Percentiles rank a stretch among this genome's conserved stretches.
These are phyloP conservation scores for Podosphaera fusca DNA, from an alignment of 2,329 filamentous ascomycete species.

Conservation along the genomic window DNA sequence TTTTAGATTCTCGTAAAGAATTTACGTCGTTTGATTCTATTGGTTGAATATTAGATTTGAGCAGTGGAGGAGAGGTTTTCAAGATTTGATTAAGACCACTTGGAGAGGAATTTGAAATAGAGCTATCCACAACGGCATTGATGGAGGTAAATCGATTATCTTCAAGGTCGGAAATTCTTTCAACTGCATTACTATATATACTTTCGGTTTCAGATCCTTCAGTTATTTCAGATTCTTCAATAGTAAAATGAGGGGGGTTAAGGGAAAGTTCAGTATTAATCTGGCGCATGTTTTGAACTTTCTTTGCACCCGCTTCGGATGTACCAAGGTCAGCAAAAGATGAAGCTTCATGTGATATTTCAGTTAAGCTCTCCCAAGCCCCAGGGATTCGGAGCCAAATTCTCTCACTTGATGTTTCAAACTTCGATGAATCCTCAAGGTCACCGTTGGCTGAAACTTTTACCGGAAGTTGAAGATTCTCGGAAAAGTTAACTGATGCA, in stretches of 20 bases:
- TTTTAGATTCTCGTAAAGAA: no score
- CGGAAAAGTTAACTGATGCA: neutral
- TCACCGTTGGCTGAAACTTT: no score
- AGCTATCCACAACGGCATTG: slow-evolving; percentile 45
- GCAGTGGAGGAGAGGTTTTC: no score
- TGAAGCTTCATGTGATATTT: slow-evolving; percentile 23
- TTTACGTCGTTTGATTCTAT: no score
- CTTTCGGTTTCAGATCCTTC: slow-evolving; percentile 28
- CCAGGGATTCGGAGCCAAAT: slow-evolving; percentile 25
- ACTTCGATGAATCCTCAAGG: no score
- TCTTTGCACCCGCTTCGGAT: slow-evolving; percentile 6
- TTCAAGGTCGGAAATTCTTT: slow-evolving; percentile 43
- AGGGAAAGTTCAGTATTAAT: slow-evolving; percentile 5
- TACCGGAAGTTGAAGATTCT: neutral
- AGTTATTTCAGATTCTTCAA: slow-evolving; percentile 11
- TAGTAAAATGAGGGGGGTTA: slow-evolving; percentile 17
- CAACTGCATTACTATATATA: slow-evolving; percentile 56
- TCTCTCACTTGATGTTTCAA: slow-evolving; percentile 6
- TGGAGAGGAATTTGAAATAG: slow-evolving; percentile 13
- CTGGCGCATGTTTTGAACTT: slow-evolving; percentile 2
- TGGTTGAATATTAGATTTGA: no score
- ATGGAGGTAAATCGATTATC: slow-evolving; percentile 48
- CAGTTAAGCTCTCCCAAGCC: slow-evolving; percentile 32
- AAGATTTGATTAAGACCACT: no score
- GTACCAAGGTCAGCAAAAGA: slow-evolving; percentile 9